Evolutionary conservation across 495 filamentous ascomycete species (phyloP), one percentile per base, ranked within the genome.

Genomic region (Penicillium malachiteum): DNA sequence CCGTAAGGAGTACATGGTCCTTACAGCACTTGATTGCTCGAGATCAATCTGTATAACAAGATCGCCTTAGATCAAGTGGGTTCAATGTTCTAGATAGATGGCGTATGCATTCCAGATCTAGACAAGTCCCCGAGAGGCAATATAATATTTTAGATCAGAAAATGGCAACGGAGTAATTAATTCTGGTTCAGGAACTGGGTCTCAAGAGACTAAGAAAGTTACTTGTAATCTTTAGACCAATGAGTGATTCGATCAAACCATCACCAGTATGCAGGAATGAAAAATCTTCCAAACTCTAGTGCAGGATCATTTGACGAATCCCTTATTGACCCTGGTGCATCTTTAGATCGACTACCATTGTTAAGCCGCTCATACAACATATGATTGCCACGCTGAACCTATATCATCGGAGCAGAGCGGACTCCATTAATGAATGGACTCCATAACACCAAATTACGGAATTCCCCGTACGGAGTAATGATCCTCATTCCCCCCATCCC

Each of bases 381-480:
- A 31, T 34, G 6, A 16, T 56, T 42, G 53, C 53, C 53, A 56
- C 53, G 46, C 46, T 56, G 46, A 50, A 31, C 31, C 2, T 37
- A 33, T 35, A 46, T 16, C 33, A 32, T 46, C 43, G 11, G 30
- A 16, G n/a, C 45, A 33, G 7, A 26, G 21, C 21, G 21, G 21
- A 4, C 21, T 41, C 14, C 13, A 13, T 26, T n/a, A n/a, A n/a
- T n/a, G n/a, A n/a, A n/a, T n/a, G n/a, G 17, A 41, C 21, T 40
- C 48, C 35, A 31, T 26, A 10, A 30, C n/a, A 39, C 39, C 35
- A 30, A 26, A 5, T 18, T 13, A 41, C 37, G 48, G 48, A 50
- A 40, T n/a, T 12, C 46, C 45, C 57, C 60, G 43, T 59, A 58
- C 37, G 50, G 52, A 60, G 64, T 61, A 64, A 33, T 17, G 64